Conservation (phyloP, 345 rosid species). For the Anastatica hierochuntica region DNA sequence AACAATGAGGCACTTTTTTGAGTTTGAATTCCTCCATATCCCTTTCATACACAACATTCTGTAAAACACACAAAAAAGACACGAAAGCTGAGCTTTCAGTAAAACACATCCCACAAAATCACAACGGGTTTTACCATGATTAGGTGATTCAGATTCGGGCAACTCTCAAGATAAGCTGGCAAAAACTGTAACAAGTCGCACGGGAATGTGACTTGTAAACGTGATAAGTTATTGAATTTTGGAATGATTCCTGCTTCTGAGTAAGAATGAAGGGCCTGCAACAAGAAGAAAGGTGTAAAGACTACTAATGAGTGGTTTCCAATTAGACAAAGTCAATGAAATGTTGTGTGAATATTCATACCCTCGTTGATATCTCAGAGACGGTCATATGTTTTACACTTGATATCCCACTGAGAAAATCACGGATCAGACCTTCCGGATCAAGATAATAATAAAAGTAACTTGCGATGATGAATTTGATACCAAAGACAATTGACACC, state of each 20-base stretch:
- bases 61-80: background rate
- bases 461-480: background rate
- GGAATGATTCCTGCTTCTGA: background rate
- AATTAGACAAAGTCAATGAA: background rate
- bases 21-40: background rate
- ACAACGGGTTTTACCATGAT: background rate
- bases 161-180: constrained; percentile 5
- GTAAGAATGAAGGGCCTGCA: background rate
- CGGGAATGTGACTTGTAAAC: background rate
- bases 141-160: constrained; percentile 1
- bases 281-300: background rate
- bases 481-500: background rate
- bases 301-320: background rate
- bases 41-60: background rate
- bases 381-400: constrained; percentile 5
- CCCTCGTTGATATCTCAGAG: background rate
- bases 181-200: background rate
- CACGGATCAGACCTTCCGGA: background rate
- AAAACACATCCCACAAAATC: background rate
- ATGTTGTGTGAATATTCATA: background rate
- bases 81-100: background rate
- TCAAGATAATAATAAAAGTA: too few species aligned
- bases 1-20: background rate
- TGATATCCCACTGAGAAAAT: background rate
- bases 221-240: background rate